Evolutionary conservation across 2,329 filamentous ascomycete species (phyloP), one percentile per base, ranked within the genome.

Genomic region (Dothideomycetes sp.): DNA sequence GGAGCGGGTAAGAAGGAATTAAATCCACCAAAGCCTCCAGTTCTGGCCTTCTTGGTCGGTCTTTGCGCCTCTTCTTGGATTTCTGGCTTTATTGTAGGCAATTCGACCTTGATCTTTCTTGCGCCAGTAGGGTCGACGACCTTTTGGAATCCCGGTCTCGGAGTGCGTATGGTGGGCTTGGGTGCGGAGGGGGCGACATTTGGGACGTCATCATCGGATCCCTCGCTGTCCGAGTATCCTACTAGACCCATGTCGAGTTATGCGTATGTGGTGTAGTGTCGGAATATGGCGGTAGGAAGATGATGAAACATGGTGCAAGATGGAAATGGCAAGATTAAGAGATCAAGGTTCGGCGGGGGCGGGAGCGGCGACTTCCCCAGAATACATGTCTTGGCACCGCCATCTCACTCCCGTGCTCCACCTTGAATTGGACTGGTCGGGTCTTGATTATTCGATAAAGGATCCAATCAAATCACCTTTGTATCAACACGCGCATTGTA

Each of bases 1-100:
- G 89, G 88, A 18, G 88, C 71, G 3, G 89, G 89, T 15, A 96
- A 70, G 49, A 94, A 77, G 2, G 86, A 79, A 57, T 89, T 91
- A 66, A 95, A 91, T 2, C 80, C 83, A 37, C 82, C 73, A 52
- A 94, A 88, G 3, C 72, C 73, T 5, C 69, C 72, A 2, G 74
- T 75, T 36, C 77, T 77, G 14, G 74, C 70, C 44, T 81, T 79
- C 57, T 94, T 94, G 1, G 80, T 69, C 0, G 80, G 80, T 18
- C 60, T 66, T 43, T 66, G 59, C 31, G 68, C 68, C 18, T 71
- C 68, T 15, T 61, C 57, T 10, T 63, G 57, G 17, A 56, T 50
- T 3, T 61, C 53, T 30, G 59, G 51, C 12, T 68, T 54, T 45
- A 72, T 58, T 15, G 75, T 68, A 3, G 85, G 79, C 11, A 95